phyloP scores from a whole-genome alignment of 1,284 basidiomycete species.

The Takashimella koratensis region DNA sequence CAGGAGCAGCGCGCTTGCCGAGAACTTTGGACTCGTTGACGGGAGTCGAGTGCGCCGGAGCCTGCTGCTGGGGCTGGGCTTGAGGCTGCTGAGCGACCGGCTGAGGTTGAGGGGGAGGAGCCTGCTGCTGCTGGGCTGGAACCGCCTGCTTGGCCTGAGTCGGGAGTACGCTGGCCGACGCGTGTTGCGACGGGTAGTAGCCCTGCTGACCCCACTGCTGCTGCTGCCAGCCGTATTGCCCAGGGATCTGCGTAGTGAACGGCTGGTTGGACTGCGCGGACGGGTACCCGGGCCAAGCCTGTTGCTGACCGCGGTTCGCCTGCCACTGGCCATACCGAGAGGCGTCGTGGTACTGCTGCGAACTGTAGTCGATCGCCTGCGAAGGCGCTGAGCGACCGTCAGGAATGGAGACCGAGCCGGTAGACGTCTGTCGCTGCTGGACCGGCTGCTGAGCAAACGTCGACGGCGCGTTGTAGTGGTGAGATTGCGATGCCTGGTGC shows the following conservation, averaged over 20 bases:
- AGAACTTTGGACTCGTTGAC: conserved; percentile 13
- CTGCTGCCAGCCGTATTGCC: conserved; percentile 9
- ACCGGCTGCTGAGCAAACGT: conserved; percentile 2
- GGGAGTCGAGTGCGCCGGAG: background rate
- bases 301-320: background rate
- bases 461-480: background rate
- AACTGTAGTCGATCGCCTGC: background rate
- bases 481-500: background rate
- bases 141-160: conserved; percentile 6
- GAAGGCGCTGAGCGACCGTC: conserved; percentile 4
- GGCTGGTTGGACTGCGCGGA: conserved; percentile 8
- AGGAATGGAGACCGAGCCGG: conserved; percentile 8
- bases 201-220: conserved; percentile 12
- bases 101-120: background rate
- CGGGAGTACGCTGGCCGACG: background rate
- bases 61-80: conserved; percentile 3
- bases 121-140: conserved; percentile 5
- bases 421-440: conserved; percentile 10
- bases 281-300: background rate
- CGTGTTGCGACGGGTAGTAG: conserved; percentile 5
- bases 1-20: conserved; percentile 32
- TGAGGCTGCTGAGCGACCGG: conserved; percentile 10
- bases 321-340: conserved; percentile 1
- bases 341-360: conserved; percentile 13
- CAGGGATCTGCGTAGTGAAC: conserved; percentile 10